Evolutionary conservation across 345 rosid species (phyloP).

Genomic region (Eucalyptus regnans): DNA sequence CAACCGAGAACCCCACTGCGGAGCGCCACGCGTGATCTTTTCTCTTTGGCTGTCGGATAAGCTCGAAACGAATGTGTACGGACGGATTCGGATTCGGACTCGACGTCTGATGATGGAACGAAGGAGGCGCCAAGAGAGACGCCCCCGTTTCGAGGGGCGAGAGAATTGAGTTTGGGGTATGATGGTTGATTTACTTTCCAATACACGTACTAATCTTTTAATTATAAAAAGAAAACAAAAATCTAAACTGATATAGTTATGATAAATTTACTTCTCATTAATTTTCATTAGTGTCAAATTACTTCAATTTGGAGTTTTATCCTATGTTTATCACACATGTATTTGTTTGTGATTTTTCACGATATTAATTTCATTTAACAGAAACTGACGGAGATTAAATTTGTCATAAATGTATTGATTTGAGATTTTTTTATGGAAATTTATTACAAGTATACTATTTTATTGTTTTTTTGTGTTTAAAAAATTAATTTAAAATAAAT

Average conservation of each 20-base stretch:
- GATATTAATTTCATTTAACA: fast-evolving
- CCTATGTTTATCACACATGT: no score
- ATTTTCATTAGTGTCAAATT: no score
- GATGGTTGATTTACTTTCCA: no score
- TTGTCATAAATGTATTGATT: fast-evolving
- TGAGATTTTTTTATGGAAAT: no score
- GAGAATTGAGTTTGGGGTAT: background rate
- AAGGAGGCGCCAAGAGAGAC: background rate
- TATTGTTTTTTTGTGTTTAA: no score
- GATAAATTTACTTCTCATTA: no score
- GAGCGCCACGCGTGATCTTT: background rate
- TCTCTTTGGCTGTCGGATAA: no score
- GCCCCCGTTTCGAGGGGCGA: background rate
- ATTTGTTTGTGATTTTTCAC: fast-evolving
- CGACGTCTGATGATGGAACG: background rate
- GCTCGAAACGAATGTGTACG: background rate
- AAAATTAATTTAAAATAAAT: no score
- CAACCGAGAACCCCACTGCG: fast-evolving
- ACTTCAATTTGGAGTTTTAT: no score
- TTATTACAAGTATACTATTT: fast-evolving
- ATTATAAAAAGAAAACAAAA: no score
- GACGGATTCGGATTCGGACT: background rate
- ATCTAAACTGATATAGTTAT: fast-evolving
- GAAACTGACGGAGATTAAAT: fast-evolving
- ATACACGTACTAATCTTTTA: no score